A percentile compares a stretch with the other conserved stretches of the same genome.
Conservation (phyloP, 2,329 filamentous ascomycete species). For the Lachnellula willkommii region DNA sequence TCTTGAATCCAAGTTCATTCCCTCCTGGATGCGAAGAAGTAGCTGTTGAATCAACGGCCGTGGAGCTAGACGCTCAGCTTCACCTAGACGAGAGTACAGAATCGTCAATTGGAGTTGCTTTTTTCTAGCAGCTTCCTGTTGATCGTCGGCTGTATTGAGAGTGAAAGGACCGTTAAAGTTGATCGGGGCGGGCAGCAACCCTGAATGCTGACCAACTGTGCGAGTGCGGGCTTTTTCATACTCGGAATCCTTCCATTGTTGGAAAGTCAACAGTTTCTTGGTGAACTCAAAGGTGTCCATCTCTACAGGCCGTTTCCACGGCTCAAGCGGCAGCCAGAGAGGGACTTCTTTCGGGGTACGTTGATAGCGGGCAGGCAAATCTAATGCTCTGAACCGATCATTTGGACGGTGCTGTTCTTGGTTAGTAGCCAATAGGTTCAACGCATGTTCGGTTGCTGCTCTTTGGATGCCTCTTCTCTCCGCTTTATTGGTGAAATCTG, state of each 20-base stretch:
- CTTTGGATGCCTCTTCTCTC: conserved; percentile 25
- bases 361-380: conserved; percentile 10
- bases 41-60: conserved; percentile 15
- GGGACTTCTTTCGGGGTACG: conserved; percentile 16
- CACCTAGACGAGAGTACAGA: not conserved
- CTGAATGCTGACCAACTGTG: not conserved
- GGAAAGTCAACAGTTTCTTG: conserved; percentile 19
- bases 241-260: conserved; percentile 18
- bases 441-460: conserved; percentile 24
- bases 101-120: conserved; percentile 1
- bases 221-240: conserved; percentile 11
- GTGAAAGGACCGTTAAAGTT: conserved; percentile 25
- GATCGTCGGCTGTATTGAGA: conserved; percentile 2
- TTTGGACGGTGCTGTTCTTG: conserved; percentile 27
- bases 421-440: conserved; percentile 26
- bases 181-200: conserved; percentile 10
- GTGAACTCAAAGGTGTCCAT: conserved; percentile 23
- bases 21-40: conserved; percentile 5
- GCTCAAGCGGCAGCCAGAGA: conserved; percentile 21
- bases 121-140: conserved; percentile 8
- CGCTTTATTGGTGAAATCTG: conserved; percentile 23
- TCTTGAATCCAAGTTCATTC: not conserved
- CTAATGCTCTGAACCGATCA: conserved; percentile 23
- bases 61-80: conserved; percentile 6
- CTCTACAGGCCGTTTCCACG: conserved; percentile 23